A percentile compares a stretch with the other conserved stretches of the same genome.
Conservation (phyloP, 805 yeast genomes). For the Yarrowia sp. region DNA sequence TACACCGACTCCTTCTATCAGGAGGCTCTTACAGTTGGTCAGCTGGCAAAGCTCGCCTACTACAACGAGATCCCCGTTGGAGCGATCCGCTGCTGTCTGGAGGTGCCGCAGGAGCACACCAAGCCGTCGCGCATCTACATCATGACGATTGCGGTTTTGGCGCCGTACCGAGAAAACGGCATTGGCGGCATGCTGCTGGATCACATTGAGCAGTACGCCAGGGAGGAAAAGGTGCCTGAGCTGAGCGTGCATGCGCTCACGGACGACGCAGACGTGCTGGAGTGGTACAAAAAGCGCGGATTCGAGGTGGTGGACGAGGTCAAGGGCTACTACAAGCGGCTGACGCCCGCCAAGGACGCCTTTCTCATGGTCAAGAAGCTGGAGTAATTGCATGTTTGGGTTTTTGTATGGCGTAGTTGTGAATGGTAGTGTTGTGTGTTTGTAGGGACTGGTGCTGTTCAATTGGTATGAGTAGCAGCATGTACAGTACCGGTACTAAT, state of each 20-base stretch:
- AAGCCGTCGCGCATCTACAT: conserved; percentile 59
- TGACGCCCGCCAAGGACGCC: conserved; percentile 51
- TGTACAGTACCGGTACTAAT: no score
- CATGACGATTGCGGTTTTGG: conserved; percentile 65
- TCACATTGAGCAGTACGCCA: conserved; percentile 56
- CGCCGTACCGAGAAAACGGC: conserved; percentile 59
- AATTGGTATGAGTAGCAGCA: no score
- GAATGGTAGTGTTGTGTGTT: no score
- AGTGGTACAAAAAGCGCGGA: conserved; percentile 55
- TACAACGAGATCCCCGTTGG: conserved; percentile 82
- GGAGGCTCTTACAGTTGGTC: conserved; percentile 48
- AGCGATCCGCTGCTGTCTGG: conserved; percentile 53
- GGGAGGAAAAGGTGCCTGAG: conserved; percentile 52
- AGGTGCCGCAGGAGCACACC: conserved; percentile 46
- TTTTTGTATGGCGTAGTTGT: not conserved
- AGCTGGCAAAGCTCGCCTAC: conserved; percentile 58
- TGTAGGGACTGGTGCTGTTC: no score
- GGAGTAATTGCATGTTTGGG: no score
- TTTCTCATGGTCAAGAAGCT: conserved; percentile 33
- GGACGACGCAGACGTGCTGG: conserved; percentile 44
- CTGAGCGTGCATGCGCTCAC: conserved; percentile 55
- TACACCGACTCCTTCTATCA: conserved; percentile 55
- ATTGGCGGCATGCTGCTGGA: conserved; percentile 60
- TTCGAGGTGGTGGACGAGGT: conserved; percentile 44
- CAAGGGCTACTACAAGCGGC: conserved; percentile 48